Evolutionary conservation across 176 grass and related monocot genomes (phyloP).

Genomic region (Rhynchospora pubera): DNA sequence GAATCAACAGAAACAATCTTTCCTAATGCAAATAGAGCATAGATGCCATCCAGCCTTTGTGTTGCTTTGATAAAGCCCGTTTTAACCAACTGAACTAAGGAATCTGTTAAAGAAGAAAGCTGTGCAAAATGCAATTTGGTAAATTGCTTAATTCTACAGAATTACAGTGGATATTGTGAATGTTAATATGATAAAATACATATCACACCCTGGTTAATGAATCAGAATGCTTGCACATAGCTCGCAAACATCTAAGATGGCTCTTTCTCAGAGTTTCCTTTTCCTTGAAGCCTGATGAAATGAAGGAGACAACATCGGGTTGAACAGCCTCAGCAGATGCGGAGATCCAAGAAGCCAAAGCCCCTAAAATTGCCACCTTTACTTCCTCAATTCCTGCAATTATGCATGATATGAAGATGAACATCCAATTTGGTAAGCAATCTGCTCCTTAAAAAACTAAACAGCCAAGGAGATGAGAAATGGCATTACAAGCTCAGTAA

Average conservation of each 20-base stretch:
- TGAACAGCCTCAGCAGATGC: conserved; percentile 63
- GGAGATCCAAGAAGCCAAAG: conserved; percentile 62
- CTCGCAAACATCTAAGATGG: conserved; percentile 67
- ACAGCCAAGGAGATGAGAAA: not conserved
- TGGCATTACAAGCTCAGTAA: not conserved
- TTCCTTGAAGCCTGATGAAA: conserved; percentile 74
- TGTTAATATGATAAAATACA: conserved; percentile 9
- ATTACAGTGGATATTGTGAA: not conserved
- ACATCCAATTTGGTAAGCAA: not conserved
- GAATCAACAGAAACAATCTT: conserved; percentile 81
- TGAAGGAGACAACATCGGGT: conserved; percentile 69
- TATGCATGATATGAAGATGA: conserved; percentile 2
- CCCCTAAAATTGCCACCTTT: conserved; percentile 68
- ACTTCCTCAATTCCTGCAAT: conserved; percentile 92
- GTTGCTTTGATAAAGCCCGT: conserved; percentile 78
- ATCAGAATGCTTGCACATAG: conserved; percentile 73
- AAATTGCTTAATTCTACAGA: conserved; percentile 20
- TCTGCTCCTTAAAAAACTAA: not conserved
- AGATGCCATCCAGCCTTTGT: conserved; percentile 92
- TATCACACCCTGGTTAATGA: conserved; percentile 60
- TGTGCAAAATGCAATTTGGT: conserved; percentile 24
- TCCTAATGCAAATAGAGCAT: conserved; percentile 63
- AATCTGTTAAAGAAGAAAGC: conserved; percentile 66
- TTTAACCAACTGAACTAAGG: conserved; percentile 80
- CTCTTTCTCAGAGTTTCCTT: conserved; percentile 89